Base-by-base conservation (phyloP, 163 green algal genomes). In the Trebouxiophyceae sp. region DNA sequence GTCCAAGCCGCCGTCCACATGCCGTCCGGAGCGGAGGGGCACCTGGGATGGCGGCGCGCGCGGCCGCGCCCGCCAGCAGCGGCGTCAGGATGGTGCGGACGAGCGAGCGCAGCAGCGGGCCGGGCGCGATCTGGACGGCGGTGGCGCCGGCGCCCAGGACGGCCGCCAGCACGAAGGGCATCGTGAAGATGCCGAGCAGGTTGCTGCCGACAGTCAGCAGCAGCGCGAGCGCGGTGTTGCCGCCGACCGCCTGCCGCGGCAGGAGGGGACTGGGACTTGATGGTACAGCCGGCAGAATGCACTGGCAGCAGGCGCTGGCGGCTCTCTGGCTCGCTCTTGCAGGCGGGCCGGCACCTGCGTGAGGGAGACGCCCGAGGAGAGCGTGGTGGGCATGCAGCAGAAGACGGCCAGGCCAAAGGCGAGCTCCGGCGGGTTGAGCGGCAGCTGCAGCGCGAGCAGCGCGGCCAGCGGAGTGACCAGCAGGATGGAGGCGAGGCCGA, bases 141-240 rank as follows among this genome's bases (percentile, higher is more conserved):
- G 60, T 59, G 29, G 56, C 69, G 4, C 67, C 78, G 0, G 66
- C 65, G 27, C 69, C 76, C 26, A 95, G 69, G 16, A 87, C 54
- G 16, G 33, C 30, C 1, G 67, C 73, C 54, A 95, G 68, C 22
- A 86, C 45, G 31, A 87, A 70, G 31, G 65, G 65, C 66, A 96
- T 78, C 0, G 92, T 97, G 71, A 97, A 87, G 27, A 97, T 86
- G 28, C 82, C 78, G 29, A 91, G 66, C 19, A 96, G 71, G 73
- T 97, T 97, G 31, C 74, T 88, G 0, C 60, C 57, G 2, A 97
- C 81, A 1, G 86, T 96, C n/a, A 98, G 82, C 62, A 95, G 73
- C 67, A 98, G 79, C 26, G 93, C 91, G 56, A 98, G 72, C 20
- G 90, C 91, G 1, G 83, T 82, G 69, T 97, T 97, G 50, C 87